Evolutionary conservation across 2,329 filamentous ascomycete genomes (phyloP), one percentile per base, ranked within the genome.

Genomic region (Tolypocladium ophioglossoides): DNA sequence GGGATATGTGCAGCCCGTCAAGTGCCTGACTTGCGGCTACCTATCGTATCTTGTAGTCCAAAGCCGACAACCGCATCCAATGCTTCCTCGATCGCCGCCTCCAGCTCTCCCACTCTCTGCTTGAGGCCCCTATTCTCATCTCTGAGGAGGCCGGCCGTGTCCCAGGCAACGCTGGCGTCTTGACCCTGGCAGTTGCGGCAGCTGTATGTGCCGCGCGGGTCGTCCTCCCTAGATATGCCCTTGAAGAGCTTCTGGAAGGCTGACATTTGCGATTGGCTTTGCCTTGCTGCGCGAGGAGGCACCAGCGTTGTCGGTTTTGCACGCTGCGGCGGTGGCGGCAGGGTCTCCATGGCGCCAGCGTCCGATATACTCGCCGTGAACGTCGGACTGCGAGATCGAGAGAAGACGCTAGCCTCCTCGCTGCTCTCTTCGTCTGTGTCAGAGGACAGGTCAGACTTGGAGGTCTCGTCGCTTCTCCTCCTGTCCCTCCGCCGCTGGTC

Each of bases 91-190:
- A 86, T 77, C 4, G 76, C 81, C 3, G 70, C 73, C 68, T 86
- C 83, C 3, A 86, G 66, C 59, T 80, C 73, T 20, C 75, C 74
- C 4, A 86, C 79, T 22, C 81, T 70, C 40, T 75, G 72, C 70
- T 86, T 86, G 51, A 86, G 66, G 10, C 76, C 75, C 61, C 72
- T 77, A 59, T 86, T 86, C 71, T 86, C 84, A 49, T 81, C 78
- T 40, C 80, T 72, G 55, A 86, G 67, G 49, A 84, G 58, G 52
- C 76, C 75, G n/a, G 84, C 82, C 4, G 83, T 84, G 62, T 85
- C 77, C 83, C 83, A 86, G 5, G 83, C 83, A 39, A 82, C 73
- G 58, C 79, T 81, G 14, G 78, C 73, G 52, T 80, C 78, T 60
- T 78, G 76, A 14, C 83, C 82, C 52, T 74, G 67, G 64, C 83